Percentiles rank a stretch among this genome's conserved stretches.
Evolutionary conservation across 106 monocot genomes (phyloP).

Genomic region (Dendrobium officinale): DNA sequence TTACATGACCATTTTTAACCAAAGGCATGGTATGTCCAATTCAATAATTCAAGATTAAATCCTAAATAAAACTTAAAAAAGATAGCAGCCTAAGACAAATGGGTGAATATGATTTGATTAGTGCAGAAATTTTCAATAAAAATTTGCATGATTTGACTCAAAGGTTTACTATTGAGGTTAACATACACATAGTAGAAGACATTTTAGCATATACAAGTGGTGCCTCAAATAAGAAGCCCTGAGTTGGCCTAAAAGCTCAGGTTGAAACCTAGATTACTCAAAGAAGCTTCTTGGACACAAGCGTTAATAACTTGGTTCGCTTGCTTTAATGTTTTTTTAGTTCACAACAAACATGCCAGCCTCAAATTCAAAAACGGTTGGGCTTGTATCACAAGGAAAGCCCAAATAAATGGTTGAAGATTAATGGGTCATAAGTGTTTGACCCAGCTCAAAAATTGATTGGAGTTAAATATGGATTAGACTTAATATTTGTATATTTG

Average conservation of each 20-base stretch:
- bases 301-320: neutral
- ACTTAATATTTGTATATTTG: neutral
- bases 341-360: neutral
- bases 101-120: neutral
- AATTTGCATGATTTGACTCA: neutral
- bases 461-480: neutral
- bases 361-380: neutral
- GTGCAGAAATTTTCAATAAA: no score
- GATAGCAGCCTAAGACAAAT: neutral
- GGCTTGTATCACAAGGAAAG: neutral
- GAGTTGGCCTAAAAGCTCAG: no score
- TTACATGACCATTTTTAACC: no score
- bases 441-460: neutral
- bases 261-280: neutral
- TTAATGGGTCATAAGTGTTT: neutral
- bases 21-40: no score
- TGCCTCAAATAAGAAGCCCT: no score
- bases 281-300: neutral
- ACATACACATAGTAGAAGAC: no score
- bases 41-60: neutral
- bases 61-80: neutral
- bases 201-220: no score
- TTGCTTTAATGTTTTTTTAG: neutral
- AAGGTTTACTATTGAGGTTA: neutral
- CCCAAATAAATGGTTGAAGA: neutral